phyloP scores from a whole-genome alignment of 139 green algal genomes.

The Microglena sp. region DNA sequence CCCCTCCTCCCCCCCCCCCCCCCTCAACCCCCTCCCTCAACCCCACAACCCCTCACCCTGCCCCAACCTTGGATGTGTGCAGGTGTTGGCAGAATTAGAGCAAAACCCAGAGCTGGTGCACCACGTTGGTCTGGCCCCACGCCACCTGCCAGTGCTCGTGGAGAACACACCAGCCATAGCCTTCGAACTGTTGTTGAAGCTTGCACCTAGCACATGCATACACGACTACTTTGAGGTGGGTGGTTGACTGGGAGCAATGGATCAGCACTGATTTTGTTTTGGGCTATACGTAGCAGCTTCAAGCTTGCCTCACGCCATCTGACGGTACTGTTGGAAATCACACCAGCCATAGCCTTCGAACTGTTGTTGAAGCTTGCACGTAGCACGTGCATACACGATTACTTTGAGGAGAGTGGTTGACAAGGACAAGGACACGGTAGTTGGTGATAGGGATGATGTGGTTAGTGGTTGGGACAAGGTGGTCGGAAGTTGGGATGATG shows the following conservation, averaged over 20 bases:
- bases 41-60: too few relatives aligned
- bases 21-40: too few relatives aligned
- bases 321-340: constrained; percentile 59
- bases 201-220: constrained; percentile 11
- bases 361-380: constrained; percentile 16
- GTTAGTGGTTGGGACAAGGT: too few relatives aligned
- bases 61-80: too few relatives aligned
- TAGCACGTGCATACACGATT: constrained; percentile 4
- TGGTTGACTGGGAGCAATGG: too few relatives aligned
- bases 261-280: too few relatives aligned
- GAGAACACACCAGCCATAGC: constrained; percentile 61
- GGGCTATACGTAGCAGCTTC: too few relatives aligned
- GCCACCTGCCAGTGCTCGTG: constrained; percentile 50
- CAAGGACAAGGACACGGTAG: too few relatives aligned
- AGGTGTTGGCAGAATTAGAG: constrained; percentile 36
- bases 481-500: too few relatives aligned
- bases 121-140: constrained; percentile 18
- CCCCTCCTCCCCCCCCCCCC: too few relatives aligned
- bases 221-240: constrained; percentile 3
- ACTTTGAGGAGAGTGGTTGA: too few relatives aligned
- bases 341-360: constrained; percentile 54
- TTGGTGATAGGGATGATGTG: too few relatives aligned
- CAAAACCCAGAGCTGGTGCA: constrained; percentile 32
- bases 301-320: constrained; percentile 31
- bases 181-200: constrained; percentile 33